A percentile compares a stretch with the other conserved stretches of the same genome.
Conservation (phyloP, 495 filamentous ascomycete species). For the Tuber calosporum region DNA sequence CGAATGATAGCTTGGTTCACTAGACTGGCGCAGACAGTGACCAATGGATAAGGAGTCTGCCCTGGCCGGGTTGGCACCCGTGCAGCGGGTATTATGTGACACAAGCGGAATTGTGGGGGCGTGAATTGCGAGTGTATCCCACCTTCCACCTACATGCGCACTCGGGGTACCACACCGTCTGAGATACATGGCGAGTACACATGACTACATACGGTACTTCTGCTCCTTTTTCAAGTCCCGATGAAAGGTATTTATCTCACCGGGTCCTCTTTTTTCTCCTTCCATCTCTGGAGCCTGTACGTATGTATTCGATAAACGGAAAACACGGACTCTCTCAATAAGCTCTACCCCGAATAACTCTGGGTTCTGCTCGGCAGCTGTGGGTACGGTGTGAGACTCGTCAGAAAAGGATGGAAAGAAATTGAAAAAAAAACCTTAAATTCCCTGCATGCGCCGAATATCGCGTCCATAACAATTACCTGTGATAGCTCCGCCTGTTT, state of each 20-base stretch:
- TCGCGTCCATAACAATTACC: background rate
- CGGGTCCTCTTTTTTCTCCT: background rate
- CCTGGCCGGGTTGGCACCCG: background rate
- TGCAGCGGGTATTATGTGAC: background rate
- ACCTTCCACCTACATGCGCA: background rate
- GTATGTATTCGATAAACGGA: constrained; percentile 1
- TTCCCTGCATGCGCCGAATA: background rate
- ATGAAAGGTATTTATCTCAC: background rate
- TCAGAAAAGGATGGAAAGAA: background rate
- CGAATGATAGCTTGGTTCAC: background rate
- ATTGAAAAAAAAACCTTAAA: background rate
- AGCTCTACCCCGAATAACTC: background rate
- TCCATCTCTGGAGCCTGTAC: background rate
- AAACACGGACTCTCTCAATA: background rate
- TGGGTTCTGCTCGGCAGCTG: background rate
- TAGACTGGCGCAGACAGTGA: background rate
- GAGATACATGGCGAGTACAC: background rate
- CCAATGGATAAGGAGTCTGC: background rate
- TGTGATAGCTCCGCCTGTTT: background rate
- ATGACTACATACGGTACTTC: background rate
- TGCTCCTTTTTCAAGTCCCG: background rate
- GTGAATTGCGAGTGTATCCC: background rate
- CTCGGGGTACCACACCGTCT: background rate
- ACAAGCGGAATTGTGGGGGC: background rate
- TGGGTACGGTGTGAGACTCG: background rate